Conservation (phyloP, 1,284 basidiomycete genomes). For the Vanrija sp. region DNA sequence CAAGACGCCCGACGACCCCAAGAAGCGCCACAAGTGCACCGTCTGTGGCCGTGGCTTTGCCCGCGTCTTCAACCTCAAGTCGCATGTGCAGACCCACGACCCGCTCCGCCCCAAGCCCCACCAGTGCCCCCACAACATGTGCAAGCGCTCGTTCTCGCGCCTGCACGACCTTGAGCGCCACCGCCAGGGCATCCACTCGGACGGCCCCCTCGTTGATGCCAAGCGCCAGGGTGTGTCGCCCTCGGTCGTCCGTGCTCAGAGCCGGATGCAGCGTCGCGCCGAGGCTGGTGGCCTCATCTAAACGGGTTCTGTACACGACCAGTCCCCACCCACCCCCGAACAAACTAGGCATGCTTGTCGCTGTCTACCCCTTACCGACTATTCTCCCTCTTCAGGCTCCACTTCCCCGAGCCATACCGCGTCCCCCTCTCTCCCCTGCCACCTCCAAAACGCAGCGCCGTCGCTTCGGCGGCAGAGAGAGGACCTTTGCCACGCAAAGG, state of each 20-base stretch:
- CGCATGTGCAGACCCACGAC: constrained; percentile 49
- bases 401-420: constrained; percentile 32
- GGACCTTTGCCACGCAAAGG: constrained; percentile 43
- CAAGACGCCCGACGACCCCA: constrained; percentile 50
- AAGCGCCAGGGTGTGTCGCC: constrained; percentile 46
- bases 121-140: constrained; percentile 46
- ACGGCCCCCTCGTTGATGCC: constrained; percentile 48
- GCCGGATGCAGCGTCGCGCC: constrained; percentile 39
- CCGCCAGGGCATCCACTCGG: constrained; percentile 50
- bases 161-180: constrained; percentile 51
- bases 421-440: constrained; percentile 26
- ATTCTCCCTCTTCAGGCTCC: constrained; percentile 31
- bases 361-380: constrained; percentile 18
- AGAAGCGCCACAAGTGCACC: constrained; percentile 50
- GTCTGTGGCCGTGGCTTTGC: constrained; percentile 50
- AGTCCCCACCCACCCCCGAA: constrained; percentile 3
- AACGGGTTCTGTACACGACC: constrained; percentile 7
- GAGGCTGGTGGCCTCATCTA: constrained; percentile 42
- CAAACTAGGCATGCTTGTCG: constrained; percentile 40
- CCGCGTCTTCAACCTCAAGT: constrained; percentile 51
- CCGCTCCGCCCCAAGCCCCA: constrained; percentile 49
- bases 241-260: constrained; percentile 44
- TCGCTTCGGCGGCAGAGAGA: constrained; percentile 34
- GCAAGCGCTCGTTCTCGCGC: constrained; percentile 49
- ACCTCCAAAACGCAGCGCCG: constrained; percentile 48